Evolutionary conservation across 73 alveolate genomes (phyloP), one percentile per base, ranked within the genome.

Genomic region (Paramecium sexaurelia): DNA sequence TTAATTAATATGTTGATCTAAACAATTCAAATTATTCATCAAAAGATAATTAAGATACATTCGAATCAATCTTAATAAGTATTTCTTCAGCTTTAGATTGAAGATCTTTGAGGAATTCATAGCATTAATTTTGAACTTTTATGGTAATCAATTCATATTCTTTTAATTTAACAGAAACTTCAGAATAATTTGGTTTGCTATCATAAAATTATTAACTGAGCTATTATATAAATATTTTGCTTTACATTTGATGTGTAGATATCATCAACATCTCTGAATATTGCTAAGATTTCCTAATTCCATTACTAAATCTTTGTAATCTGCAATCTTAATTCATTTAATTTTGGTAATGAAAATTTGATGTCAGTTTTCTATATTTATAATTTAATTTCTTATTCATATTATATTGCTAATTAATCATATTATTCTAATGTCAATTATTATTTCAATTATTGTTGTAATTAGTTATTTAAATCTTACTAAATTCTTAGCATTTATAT

Each of bases 1-100:
- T 78, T 15, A 78, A 61, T 27, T 43, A 37, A 27, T 78, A 78
- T 11, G 41, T 55, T 39, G 17, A 20, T 78, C 47, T 78, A 19
- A n/a, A 78, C 13, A 45, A 41, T 45, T 78, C 90, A 78, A 78
- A 78, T 24, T 78, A 78, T 24, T 78, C 68, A 40, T 78, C 90
- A 39, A 41, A 19, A 19, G 68, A 41, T 45, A 37, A 40, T 19
- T 78, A 40, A 24, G 27, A 11, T 24, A 78, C 22, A 40, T 39
- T 29, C 5, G 40, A 19, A 22, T 78, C 90, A 40, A 78, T 41
- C 35, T 36, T 37, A 17, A 9, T 5, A 78, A 40, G 39, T 10
- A 40, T 39, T 3, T 78, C 90, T 29, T 37, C 55, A 20, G 73
- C 90, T 45, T 78, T 78, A 6, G 43, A 20, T 29, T 39, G 43